A percentile compares a stretch with the other conserved stretches of the same genome.
These are phyloP conservation scores for Chalciporus pseudorubinellus DNA, from an alignment of 768 basidiomycete species.

Conservation along the genomic window DNA sequence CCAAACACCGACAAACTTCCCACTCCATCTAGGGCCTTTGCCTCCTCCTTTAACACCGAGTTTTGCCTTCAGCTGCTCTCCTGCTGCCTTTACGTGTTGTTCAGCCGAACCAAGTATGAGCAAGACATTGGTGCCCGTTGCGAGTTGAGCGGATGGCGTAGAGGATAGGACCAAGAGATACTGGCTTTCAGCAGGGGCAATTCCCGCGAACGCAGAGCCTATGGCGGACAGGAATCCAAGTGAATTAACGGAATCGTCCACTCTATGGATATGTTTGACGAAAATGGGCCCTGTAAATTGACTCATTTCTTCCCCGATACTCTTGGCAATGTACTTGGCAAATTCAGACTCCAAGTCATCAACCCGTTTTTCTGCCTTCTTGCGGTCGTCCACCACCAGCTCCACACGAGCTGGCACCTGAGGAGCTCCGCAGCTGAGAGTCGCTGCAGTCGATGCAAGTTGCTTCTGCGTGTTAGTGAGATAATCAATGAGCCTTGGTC, in stretches of 20 bases:
- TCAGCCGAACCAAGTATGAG: constrained; percentile 62
- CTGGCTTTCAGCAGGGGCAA: constrained; percentile 18
- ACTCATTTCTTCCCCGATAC: constrained; percentile 38
- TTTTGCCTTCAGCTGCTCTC: constrained; percentile 55
- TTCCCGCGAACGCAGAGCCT: constrained; percentile 43
- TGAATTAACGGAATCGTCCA: constrained; percentile 57
- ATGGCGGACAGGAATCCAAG: constrained; percentile 61
- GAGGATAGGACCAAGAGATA: constrained; percentile 60
- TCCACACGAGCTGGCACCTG: constrained; percentile 67
- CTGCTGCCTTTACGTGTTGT: constrained; percentile 53
- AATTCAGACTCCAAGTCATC: constrained; percentile 69
- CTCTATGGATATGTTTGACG: constrained; percentile 53
- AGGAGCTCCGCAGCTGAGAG: constrained; percentile 64
- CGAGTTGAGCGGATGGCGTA: constrained; percentile 55
- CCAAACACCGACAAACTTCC: constrained; percentile 56
- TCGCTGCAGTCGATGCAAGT: constrained; percentile 54
- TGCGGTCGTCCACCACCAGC: constrained; percentile 66
- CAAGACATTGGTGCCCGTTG: constrained; percentile 50
- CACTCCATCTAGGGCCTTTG: constrained; percentile 74
- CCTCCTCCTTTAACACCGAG: constrained; percentile 75
- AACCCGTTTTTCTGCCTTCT: constrained; percentile 62
- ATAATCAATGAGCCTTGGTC: constrained; percentile 68
- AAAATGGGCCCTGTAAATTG: constrained; percentile 30
- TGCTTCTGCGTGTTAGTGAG: constrained; percentile 56
- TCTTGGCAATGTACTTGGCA: constrained; percentile 46